Conservation (phyloP, 805 yeast species). For the Lipomyces orientalis region DNA sequence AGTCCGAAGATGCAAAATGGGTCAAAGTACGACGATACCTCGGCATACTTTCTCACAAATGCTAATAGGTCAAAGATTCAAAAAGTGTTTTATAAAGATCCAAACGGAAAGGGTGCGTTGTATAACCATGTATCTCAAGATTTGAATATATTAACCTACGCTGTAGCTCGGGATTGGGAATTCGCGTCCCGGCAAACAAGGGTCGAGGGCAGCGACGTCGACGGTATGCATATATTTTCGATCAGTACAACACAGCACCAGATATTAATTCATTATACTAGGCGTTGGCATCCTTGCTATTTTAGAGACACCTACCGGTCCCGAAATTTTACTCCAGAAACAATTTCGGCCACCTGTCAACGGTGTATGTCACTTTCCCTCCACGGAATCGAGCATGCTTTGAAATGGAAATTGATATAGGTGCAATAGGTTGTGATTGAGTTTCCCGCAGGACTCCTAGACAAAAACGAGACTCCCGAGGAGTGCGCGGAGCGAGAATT, state of each 20-base stretch:
- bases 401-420: background rate
- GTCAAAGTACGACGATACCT: slow-evolving; percentile 48
- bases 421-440: slow-evolving; percentile 57
- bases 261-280: background rate
- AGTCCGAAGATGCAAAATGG: slow-evolving; percentile 64
- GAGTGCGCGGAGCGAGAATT: slow-evolving; percentile 86
- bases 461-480: slow-evolving; percentile 74
- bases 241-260: background rate
- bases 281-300: slow-evolving; percentile 83
- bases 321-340: slow-evolving; percentile 71
- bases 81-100: slow-evolving; percentile 72
- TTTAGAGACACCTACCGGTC: slow-evolving; percentile 57
- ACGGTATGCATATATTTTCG: slow-evolving; percentile 55
- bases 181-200: slow-evolving; percentile 83
- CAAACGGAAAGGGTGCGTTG: slow-evolving; percentile 57
- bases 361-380: slow-evolving; percentile 60
- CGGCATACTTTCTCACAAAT: slow-evolving; percentile 9
- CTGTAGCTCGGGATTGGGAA: slow-evolving; percentile 77
- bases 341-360: slow-evolving; percentile 93
- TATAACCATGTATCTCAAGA: background rate
- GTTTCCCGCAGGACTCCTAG: slow-evolving; percentile 94
- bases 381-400: background rate
- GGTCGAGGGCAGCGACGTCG: slow-evolving; percentile 64
- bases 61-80: slow-evolving; percentile 50
- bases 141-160: slow-evolving; percentile 1